These are phyloP conservation scores for Lathyrus oleraceus DNA, from an alignment of 306 rosid genomes.

Conservation along the genomic window DNA sequence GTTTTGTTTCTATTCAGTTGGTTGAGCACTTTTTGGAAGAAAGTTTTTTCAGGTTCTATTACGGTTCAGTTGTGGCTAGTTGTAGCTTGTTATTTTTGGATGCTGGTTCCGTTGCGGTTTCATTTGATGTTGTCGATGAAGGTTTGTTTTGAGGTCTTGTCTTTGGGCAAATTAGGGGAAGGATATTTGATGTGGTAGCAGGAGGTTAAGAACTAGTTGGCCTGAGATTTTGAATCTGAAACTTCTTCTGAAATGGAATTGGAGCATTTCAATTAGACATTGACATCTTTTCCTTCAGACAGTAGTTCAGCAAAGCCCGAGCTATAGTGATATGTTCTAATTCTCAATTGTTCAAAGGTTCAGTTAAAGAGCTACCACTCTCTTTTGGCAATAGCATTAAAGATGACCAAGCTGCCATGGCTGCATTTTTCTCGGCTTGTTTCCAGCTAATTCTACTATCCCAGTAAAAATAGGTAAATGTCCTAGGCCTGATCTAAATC, in stretches of 20 bases:
- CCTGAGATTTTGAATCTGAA: slow-evolving; percentile 65
- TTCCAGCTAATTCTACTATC: slow-evolving; percentile 90
- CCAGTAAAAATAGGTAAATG: slow-evolving; percentile 95
- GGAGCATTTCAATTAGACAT: slow-evolving; percentile 66
- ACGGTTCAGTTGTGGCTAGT: too few species aligned
- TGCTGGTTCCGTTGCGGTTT: too few species aligned
- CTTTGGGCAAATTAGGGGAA: slow-evolving; percentile 84
- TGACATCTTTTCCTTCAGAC: slow-evolving; percentile 75
- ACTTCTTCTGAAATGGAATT: slow-evolving; percentile 70
- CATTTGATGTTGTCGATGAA: slow-evolving; percentile 43
- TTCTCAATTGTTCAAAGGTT: slow-evolving; percentile 80
- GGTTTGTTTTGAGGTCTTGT: slow-evolving; percentile 50
- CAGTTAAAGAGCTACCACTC: slow-evolving; percentile 59
- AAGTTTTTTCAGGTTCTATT: too few species aligned
- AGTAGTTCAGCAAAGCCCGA: slow-evolving; percentile 72
- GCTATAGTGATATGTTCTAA: slow-evolving; percentile 94
- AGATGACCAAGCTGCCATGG: slow-evolving; percentile 98
- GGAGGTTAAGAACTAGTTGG: slow-evolving; percentile 76
- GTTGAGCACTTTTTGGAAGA: too few species aligned
- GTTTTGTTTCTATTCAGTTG: too few species aligned
- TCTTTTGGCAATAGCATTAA: slow-evolving; percentile 77
- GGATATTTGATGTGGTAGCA: slow-evolving; percentile 77
- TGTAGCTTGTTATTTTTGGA: too few species aligned
- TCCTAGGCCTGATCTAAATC: slow-evolving; percentile 89
- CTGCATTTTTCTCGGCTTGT: slow-evolving; percentile 97